Evolutionary conservation across 2,329 filamentous ascomycete species (phyloP).

Genomic region (Lasiodiplodia sp.): DNA sequence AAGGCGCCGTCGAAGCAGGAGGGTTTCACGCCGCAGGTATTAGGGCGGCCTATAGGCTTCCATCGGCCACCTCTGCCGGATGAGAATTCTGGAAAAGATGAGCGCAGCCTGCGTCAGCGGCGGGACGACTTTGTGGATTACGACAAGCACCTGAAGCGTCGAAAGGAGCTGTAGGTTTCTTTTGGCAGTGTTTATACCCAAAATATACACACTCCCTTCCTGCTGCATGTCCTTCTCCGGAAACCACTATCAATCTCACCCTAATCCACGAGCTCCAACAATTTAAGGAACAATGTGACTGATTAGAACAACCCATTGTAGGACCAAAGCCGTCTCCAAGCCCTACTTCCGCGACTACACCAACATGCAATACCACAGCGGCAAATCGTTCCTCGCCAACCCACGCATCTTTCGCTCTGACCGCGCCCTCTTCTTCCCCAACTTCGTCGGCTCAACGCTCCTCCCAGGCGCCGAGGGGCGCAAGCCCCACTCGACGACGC

Average conservation of each 20-base stretch:
- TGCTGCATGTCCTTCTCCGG: not conserved
- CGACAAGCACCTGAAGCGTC: constrained; percentile 79
- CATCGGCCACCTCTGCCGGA: constrained; percentile 74
- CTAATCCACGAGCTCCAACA: not conserved
- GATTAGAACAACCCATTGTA: constrained; percentile 54
- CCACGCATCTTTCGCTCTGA: constrained; percentile 84
- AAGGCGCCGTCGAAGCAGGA: constrained; percentile 34
- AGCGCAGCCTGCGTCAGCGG: constrained; percentile 70
- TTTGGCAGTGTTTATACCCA: not conserved
- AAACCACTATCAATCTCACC: not conserved
- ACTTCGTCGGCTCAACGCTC: constrained; percentile 82
- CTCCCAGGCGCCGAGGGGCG: constrained; percentile 63
- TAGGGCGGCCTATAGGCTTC: constrained; percentile 82
- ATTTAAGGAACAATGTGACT: not conserved
- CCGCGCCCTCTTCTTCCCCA: constrained; percentile 89
- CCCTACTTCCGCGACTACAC: constrained; percentile 97
- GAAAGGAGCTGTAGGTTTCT: constrained; percentile 72
- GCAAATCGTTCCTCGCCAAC: constrained; percentile 91
- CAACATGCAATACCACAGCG: constrained; percentile 78
- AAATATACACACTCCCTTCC: not conserved
- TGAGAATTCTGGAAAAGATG: constrained; percentile 82
- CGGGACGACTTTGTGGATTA: constrained; percentile 84
- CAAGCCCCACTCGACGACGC: constrained; percentile 71
- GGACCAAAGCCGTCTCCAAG: constrained; percentile 77
- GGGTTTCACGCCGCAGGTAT: constrained; percentile 59